These are phyloP conservation scores for Chaetoceros tenuissimus DNA, from an alignment of 108 stramenopile genomes.

Conservation along the genomic window DNA sequence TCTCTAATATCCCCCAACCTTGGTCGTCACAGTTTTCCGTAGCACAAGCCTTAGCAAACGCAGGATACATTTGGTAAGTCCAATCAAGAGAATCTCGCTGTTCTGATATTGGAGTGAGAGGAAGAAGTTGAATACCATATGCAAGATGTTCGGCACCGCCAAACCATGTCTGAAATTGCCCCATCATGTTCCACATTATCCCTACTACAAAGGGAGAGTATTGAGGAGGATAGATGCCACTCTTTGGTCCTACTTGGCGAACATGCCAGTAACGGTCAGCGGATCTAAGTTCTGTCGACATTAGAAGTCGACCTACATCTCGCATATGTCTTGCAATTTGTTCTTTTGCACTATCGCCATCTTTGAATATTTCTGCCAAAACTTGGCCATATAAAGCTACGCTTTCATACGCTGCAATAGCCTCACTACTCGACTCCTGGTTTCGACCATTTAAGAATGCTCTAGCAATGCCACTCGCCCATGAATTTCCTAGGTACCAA, in stretches of 20 bases:
- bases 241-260: slow-evolving; percentile 20
- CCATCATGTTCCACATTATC: slow-evolving; percentile 73
- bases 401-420: slow-evolving; percentile 89
- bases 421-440: slow-evolving; percentile 90
- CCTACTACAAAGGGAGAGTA: slow-evolving; percentile 58
- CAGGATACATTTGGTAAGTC: slow-evolving; percentile 67
- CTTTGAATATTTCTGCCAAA: slow-evolving; percentile 38
- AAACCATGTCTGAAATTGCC: slow-evolving; percentile 72
- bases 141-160: slow-evolving; percentile 46
- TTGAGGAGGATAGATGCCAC: slow-evolving; percentile 36
- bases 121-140: slow-evolving; percentile 82
- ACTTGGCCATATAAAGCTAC: slow-evolving; percentile 82
- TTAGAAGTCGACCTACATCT: slow-evolving; percentile 57
- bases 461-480: slow-evolving; percentile 84
- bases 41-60: slow-evolving; percentile 65
- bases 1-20: slow-evolving; percentile 56
- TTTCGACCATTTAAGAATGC: slow-evolving; percentile 88
- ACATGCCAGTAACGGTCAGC: slow-evolving; percentile 92
- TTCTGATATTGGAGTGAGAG: slow-evolving; percentile 81
- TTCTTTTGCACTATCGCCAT: slow-evolving; percentile 24
- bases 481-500: slow-evolving; percentile 79
- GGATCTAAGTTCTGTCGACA: slow-evolving; percentile 73
- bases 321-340: slow-evolving; percentile 36
- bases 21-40: slow-evolving; percentile 35
- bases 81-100: slow-evolving; percentile 67